Evolutionary conservation across 176 grass and related monocot species (phyloP).

Genomic region (Cenchrus fungigraminus): DNA sequence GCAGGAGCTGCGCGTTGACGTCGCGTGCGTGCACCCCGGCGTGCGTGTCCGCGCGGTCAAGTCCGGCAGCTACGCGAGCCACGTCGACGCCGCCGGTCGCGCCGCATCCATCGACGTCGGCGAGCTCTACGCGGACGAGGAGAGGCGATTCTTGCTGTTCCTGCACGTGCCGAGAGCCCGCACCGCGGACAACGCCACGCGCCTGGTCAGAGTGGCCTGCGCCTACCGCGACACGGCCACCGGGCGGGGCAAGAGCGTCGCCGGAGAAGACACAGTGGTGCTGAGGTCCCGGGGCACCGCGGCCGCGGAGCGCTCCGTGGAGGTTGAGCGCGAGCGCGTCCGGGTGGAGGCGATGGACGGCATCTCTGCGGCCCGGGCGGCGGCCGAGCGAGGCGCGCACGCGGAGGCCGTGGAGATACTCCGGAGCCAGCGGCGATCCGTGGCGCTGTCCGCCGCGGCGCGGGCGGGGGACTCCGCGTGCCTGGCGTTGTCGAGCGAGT

Average conservation of each 20-base stretch:
- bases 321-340: conserved; percentile 67
- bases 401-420: conserved; percentile 54
- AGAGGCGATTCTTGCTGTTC: conserved; percentile 78
- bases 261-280: conserved; percentile 49
- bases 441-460: conserved; percentile 43
- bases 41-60: conserved; percentile 50
- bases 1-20: conserved; percentile 50
- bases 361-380: conserved; percentile 47
- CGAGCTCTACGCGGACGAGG: conserved; percentile 88
- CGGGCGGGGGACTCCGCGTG: conserved; percentile 49
- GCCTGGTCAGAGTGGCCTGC: conserved; percentile 56
- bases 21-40: conserved; percentile 55
- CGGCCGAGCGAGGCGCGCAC: conserved; percentile 53
- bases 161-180: conserved; percentile 51
- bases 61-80: conserved; percentile 65
- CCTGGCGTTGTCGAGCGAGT: conserved; percentile 47
- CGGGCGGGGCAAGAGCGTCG: conserved; percentile 42
- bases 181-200: not conserved
- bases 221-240: conserved; percentile 65
- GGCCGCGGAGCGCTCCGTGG: conserved; percentile 35
- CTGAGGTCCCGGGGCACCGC: conserved; percentile 29
- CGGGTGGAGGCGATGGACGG: conserved; percentile 37
- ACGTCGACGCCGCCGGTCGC: conserved; percentile 42
- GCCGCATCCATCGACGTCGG: conserved; percentile 64
- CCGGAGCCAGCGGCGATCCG: conserved; percentile 16